Percentiles rank a stretch among this genome's conserved stretches.
phyloP scores from a whole-genome alignment of 2,329 filamentous ascomycete genomes.

The Passalora sequoiae region DNA sequence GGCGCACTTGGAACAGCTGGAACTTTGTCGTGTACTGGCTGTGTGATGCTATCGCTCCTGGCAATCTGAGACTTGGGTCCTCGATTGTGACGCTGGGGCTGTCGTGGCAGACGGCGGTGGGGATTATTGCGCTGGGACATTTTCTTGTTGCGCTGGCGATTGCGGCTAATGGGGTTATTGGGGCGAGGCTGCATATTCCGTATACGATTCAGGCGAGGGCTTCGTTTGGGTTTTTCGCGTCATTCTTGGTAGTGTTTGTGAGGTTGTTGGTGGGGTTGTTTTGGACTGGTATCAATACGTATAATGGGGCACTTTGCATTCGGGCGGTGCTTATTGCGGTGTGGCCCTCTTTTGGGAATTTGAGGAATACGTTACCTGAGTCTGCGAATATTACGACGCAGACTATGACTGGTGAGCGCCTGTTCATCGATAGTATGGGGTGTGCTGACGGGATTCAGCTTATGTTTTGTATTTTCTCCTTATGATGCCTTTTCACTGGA shows the following conservation, averaged over 20 bases:
- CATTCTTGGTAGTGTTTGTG: constrained; percentile 24
- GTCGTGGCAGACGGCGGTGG: constrained; percentile 20
- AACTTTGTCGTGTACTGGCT: constrained; percentile 27
- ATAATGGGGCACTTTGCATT: constrained; percentile 30
- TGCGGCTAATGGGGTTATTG: constrained; percentile 21
- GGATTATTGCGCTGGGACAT: constrained; percentile 20
- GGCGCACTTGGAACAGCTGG: too few relatives aligned
- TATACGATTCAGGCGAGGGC: constrained; percentile 27
- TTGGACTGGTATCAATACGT: constrained; percentile 34
- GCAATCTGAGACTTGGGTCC: constrained; percentile 20
- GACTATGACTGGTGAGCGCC: constrained; percentile 13
- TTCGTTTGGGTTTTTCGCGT: constrained; percentile 29
- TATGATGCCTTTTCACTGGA: constrained; percentile 22
- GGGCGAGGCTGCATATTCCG: constrained; percentile 28
- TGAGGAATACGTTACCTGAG: constrained; percentile 17
- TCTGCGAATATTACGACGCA: constrained; percentile 23
- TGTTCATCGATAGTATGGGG: background rate
- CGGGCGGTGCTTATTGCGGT: constrained; percentile 26
- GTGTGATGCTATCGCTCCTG: constrained; percentile 21
- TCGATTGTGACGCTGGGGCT: constrained; percentile 22
- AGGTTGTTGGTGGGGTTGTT: constrained; percentile 35
- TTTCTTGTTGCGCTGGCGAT: constrained; percentile 19
- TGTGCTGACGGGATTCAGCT: constrained; percentile 2
- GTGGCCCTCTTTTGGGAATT: constrained; percentile 19
- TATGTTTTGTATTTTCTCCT: constrained; percentile 23